Evolutionary conservation across 495 filamentous ascomycete species (phyloP), one percentile per base, ranked within the genome.

Genomic region (Hypomontagnella submonticulosa): DNA sequence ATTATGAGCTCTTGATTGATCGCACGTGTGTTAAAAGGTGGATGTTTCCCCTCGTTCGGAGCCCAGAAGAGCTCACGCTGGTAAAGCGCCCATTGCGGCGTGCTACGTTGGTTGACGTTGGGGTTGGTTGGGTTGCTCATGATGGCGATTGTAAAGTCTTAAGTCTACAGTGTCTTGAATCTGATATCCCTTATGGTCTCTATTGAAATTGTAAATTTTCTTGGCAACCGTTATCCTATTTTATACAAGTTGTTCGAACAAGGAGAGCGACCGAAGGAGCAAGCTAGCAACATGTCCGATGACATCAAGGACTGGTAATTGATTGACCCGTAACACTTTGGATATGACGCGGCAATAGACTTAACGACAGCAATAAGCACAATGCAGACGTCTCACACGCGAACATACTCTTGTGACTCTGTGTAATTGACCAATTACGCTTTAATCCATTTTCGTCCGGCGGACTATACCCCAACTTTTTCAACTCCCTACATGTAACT

Each of bases 1-100:
- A 23, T 34, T 11, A 20, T 54, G 38, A 36, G 36, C 15, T 33
- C 13, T 1, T 36, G 4, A 10, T n/a, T 1, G 27, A 2, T 38
- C 40, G 37, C 57, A 71, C 64, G 43, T 44, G 85, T 89, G 63
- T 84, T 88, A 68, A 90, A 89, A 0, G 77, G 81, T 0, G 83
- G 77, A 0, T 80, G 75, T 58, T 85, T 75, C 47, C 81, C 84
- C 11, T 84, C 78, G 48, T 88, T 89, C 23, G 76, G 69, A 16
- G 80, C 84, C 84, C 80, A 83, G 63, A 89, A 87, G 44, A 85
- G 80, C 66, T 89, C 84, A 2, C 86, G 77, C 53, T 89, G 87
- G 60, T 89, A 89, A 4, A 86, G 76, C 4, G 69, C 82, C 79
- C 81, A 89, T 78, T 88, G 84, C 16, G 86, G 85, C 1, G 86